A percentile compares a stretch with the other conserved stretches of the same genome.
phyloP scores from a whole-genome alignment of 2,329 filamentous ascomycete species.

The Fusarium virguliforme region DNA sequence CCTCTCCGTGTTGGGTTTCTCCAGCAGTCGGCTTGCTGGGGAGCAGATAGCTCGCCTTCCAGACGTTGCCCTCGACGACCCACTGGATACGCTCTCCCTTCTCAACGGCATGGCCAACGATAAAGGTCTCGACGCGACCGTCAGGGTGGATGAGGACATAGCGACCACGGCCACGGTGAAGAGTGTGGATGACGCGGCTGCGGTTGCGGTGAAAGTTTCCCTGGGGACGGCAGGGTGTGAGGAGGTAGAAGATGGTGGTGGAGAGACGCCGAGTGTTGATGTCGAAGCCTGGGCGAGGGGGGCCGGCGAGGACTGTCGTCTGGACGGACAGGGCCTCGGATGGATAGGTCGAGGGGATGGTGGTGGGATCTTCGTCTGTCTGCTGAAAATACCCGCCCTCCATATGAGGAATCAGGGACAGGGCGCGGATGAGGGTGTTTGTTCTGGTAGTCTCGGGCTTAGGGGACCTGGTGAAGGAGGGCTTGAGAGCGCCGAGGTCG shows the following conservation, averaged over 20 bases:
- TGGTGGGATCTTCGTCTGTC: constrained; percentile 69
- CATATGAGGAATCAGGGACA: constrained; percentile 69
- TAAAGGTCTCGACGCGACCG: constrained; percentile 73
- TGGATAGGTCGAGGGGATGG: constrained; percentile 66
- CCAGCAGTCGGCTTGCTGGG: constrained; percentile 19
- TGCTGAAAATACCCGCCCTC: constrained; percentile 77
- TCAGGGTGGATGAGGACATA: constrained; percentile 76
- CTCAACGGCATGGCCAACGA: constrained; percentile 72
- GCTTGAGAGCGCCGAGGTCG: constrained; percentile 36
- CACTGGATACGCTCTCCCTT: constrained; percentile 76
- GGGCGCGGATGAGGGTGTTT: constrained; percentile 53
- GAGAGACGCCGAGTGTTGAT: constrained; percentile 66
- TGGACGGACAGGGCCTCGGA: constrained; percentile 56
- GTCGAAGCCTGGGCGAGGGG: constrained; percentile 57
- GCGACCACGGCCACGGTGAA: constrained; percentile 74
- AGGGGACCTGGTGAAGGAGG: constrained; percentile 36
- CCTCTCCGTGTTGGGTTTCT: constrained; percentile 56
- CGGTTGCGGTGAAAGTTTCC: constrained; percentile 77
- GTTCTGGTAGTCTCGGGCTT: constrained; percentile 38
- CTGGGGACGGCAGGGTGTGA: constrained; percentile 70
- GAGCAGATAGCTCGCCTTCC: constrained; percentile 75
- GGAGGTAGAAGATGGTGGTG: constrained; percentile 76
- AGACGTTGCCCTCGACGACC: constrained; percentile 79
- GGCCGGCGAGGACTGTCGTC: constrained; percentile 54
- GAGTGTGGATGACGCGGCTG: constrained; percentile 75